Percentiles rank a stretch among this genome's conserved stretches.
Conservation (phyloP, 164 flowering plant genomes). For the Berberis vulgaris region DNA sequence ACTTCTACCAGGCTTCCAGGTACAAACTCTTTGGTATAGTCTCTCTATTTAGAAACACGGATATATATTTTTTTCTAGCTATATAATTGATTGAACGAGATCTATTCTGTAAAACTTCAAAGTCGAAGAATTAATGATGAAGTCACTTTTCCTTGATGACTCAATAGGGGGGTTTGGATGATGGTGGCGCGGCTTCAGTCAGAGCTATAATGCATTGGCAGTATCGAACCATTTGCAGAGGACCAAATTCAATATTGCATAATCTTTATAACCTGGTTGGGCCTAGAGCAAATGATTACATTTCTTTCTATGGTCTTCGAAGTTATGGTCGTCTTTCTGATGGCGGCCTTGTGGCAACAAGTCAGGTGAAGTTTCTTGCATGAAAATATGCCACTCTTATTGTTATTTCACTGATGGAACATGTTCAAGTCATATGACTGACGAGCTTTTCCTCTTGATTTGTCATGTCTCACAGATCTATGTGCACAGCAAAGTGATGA, state of each 20-base stretch:
- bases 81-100: not conserved
- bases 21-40: conserved; percentile 13
- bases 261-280: conserved; percentile 78
- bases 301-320: conserved; percentile 94
- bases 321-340: conserved; percentile 76
- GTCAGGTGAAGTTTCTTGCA: conserved; percentile 53
- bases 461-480: conserved; percentile 48
- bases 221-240: conserved; percentile 92
- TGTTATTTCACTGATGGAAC: not conserved
- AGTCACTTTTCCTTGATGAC: conserved; percentile 4
- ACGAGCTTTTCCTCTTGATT: not conserved
- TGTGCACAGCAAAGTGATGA: conserved; percentile 96
- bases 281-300: conserved; percentile 72
- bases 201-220: conserved; percentile 99
- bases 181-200: conserved; percentile 96
- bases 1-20: conserved; percentile 97
- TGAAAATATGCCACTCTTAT: not conserved
- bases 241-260: conserved; percentile 70
- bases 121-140: not conserved
- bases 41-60: not conserved
- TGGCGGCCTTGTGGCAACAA: conserved; percentile 75
- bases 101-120: not conserved
- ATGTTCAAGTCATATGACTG: not conserved
- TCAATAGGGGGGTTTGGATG: conserved; percentile 91
- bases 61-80: not conserved